Base-by-base conservation (phyloP, 768 basidiomycete genomes). In the Strobilomyces dryophilus region DNA sequence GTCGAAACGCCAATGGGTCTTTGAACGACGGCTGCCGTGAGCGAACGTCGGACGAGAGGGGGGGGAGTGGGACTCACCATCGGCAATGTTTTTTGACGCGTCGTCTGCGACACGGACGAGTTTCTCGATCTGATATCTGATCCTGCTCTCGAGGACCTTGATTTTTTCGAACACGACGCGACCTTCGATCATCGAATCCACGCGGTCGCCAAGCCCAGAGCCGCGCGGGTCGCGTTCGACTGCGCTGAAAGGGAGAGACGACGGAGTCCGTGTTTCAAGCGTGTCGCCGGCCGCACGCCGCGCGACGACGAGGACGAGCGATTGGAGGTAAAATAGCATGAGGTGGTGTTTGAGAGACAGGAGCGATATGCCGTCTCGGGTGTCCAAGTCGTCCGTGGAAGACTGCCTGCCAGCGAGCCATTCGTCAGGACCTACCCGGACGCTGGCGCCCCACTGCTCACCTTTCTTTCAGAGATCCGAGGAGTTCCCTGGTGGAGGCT, bases 41-140 rank as follows among this genome's bases (percentile, higher is more conserved):
- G 27, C 26, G 43, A 9, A 18, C 7, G 45, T 24, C 27, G 27
- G 10, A 35, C 11, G 41, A 32, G 12, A 39, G 18, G 14, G 14
- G 26, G 35, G 17, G 17, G 8, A 14, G 41, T 6, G 32, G 3
- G 48, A 59, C 77, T 53, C 61, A 90, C 91, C 92, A 55, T 91
- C 83, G 6, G 75, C 69, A 14, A 75, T 69, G 32, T 73, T 66
- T 45, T 69, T 61, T 0, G 72, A 70, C 17, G 77, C 73, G 59
- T 89, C 85, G 52, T 86, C 82, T 1, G 92, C 87, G 6, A 89
- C 70, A 54, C 82, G 79, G 26, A 95, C 81, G 17, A 99, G 81
- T 67, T 98, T 98, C 60, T 98, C 93, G 61, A 99, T 92, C 67
- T 98, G 97, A 68, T 99, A 98, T 45, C 80, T 83, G 79, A 99